These are phyloP conservation scores for Medicago ruthenica DNA, from an alignment of 306 rosid genomes.

Conservation along the genomic window DNA sequence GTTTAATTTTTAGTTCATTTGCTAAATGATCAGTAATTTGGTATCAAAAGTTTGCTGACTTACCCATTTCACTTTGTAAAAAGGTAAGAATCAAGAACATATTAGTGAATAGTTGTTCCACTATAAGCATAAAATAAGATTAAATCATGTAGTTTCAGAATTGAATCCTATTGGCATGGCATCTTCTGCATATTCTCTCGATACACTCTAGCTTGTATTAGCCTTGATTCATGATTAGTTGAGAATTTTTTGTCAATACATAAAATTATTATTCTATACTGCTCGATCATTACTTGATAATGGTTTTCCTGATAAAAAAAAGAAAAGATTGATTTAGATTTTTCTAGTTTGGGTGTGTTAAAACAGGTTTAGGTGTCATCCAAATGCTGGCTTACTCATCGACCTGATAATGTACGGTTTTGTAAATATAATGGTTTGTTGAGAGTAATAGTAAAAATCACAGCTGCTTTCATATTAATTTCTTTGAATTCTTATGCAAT, in stretches of 20 bases:
- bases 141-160: background rate
- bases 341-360: constrained; percentile 1
- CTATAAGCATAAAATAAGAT: background rate
- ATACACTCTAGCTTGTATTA: constrained; percentile 2
- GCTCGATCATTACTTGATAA: background rate
- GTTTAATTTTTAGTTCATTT: background rate
- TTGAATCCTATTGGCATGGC: background rate
- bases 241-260: background rate
- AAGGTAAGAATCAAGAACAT: background rate
- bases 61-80: background rate
- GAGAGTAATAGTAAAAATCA: too few relatives aligned
- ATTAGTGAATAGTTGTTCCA: background rate
- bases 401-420: too few relatives aligned
- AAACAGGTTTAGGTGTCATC: background rate
- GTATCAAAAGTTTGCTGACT: background rate
- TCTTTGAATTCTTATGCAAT: too few relatives aligned
- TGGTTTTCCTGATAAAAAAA: background rate
- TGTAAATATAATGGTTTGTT: too few relatives aligned
- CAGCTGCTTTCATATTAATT: too few relatives aligned
- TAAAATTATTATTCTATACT: background rate
- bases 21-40: background rate
- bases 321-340: background rate
- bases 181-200: background rate
- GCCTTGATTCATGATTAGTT: constrained; percentile 7
- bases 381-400: too few relatives aligned